These are phyloP conservation scores for Alternaria rosae DNA, from an alignment of 2,329 filamentous ascomycete genomes.

Conservation along the genomic window DNA sequence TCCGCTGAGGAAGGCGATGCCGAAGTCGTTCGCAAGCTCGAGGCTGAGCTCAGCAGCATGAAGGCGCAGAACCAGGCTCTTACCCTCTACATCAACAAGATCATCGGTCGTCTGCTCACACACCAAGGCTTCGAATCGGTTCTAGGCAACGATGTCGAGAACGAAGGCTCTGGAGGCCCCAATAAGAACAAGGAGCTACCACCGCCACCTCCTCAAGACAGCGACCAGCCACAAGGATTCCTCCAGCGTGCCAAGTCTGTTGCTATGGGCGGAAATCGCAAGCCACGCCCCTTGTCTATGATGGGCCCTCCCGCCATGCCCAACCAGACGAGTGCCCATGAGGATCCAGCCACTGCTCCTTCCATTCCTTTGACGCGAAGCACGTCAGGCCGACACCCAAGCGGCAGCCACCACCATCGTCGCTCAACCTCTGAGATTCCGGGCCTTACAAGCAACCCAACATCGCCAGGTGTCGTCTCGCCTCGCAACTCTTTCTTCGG, in stretches of 20 bases:
- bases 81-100: constrained; percentile 98
- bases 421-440: constrained; percentile 56
- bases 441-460: constrained; percentile 69
- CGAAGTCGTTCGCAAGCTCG: constrained; percentile 67
- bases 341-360: constrained; percentile 76
- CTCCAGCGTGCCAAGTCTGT: constrained; percentile 68
- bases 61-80: constrained; percentile 97
- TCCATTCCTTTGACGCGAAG: constrained; percentile 73
- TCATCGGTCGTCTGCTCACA: constrained; percentile 92
- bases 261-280: constrained; percentile 53
- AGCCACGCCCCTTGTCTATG: constrained; percentile 56
- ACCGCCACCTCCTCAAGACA: constrained; percentile 70
- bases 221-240: constrained; percentile 54
- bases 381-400: constrained; percentile 58
- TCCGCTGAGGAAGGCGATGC: constrained; percentile 64
- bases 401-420: constrained; percentile 51
- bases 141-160: constrained; percentile 74
- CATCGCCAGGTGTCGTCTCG: constrained; percentile 56
- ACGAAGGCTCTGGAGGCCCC: constrained; percentile 32
- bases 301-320: constrained; percentile 39
- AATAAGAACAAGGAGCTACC: constrained; percentile 86
- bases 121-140: constrained; percentile 96
- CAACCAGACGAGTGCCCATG: constrained; percentile 42
- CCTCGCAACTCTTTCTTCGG: constrained; percentile 52
- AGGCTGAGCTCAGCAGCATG: constrained; percentile 77